Base-by-base conservation (phyloP, 2,329 filamentous ascomycete genomes). In the Alternaria sp. region DNA sequence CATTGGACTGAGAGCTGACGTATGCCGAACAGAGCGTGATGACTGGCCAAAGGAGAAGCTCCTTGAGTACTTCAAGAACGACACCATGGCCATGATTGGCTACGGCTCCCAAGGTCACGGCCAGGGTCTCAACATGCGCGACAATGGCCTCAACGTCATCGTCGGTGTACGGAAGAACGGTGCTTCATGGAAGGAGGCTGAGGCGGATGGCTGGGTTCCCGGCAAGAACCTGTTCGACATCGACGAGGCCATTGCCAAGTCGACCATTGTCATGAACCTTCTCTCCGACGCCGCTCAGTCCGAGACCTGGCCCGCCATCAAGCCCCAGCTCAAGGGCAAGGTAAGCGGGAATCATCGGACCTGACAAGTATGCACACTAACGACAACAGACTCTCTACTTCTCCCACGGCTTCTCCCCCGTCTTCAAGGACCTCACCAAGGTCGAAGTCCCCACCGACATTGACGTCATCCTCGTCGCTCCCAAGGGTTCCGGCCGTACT, bases 1-100 rank as follows among this genome's bases (percentile, higher is more conserved):
- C 66, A 32, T 55, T 60, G 71, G 59, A 66, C 61, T 25, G 60
- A 79, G 63, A 41, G 60, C 65, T 73, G 60, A 71, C 54, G 9
- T 12, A 53, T 52, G 52, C 28, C 67, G 46, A 74, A 64, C 76
- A 95, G 95, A 99, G 89, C 94, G 95, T 85, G 92, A 88, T 80
- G 95, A 99, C 86, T 99, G 95, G 95, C 95, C 95, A 73, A 89
- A 91, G 82, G 94, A 97, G 87, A 98, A 97, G 91, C 93, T 99
- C 81, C 86, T 95, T 81, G 93, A 98, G 70, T 99, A 94, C 90
- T 99, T 99, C 92, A 98, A 98, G 89, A 89, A 99, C 85, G 95
- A 99, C 84, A 98, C 94, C 73, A 92, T 99, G 76, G 95, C 95
- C 79, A 91, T 99, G 79, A 99, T 99, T 83, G 95, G 95, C 81